Percentiles rank a stretch among this genome's conserved stretches.
Conservation (phyloP, 1,284 basidiomycete genomes). For the Paramarasmius palmivorus region DNA sequence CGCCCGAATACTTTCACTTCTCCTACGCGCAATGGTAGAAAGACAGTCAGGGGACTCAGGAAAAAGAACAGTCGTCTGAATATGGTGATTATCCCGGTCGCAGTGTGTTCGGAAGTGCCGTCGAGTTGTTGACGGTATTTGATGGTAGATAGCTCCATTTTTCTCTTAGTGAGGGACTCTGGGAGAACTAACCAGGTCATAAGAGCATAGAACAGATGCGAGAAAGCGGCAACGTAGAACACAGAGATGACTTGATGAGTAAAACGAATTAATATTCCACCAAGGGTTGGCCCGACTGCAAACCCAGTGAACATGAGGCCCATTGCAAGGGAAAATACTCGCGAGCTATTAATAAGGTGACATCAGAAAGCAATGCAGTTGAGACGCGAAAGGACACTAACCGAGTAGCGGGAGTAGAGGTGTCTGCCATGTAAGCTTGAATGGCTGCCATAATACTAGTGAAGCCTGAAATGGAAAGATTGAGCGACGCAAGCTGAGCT, state of each 20-base stretch:
- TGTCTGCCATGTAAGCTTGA: slow-evolving; percentile 68
- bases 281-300: slow-evolving; percentile 59
- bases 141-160: slow-evolving; percentile 35
- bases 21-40: slow-evolving; percentile 49
- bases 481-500: background rate
- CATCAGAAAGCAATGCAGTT: too few species aligned
- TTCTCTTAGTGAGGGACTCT: slow-evolving; percentile 63
- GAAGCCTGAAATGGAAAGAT: slow-evolving; percentile 40
- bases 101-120: slow-evolving; percentile 29
- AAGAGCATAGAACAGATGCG: slow-evolving; percentile 52
- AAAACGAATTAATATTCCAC: slow-evolving; percentile 60
- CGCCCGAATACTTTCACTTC: slow-evolving; percentile 38
- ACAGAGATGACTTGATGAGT: slow-evolving; percentile 62
- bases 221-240: slow-evolving; percentile 63
- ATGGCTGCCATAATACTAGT: slow-evolving; percentile 48
- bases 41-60: slow-evolving; percentile 65
- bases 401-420: slow-evolving; percentile 50
- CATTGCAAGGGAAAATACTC: slow-evolving; percentile 60
- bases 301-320: slow-evolving; percentile 41
- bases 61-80: slow-evolving; percentile 51
- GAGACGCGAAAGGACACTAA: slow-evolving; percentile 26
- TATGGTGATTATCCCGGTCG: slow-evolving; percentile 25
- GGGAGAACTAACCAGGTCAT: slow-evolving; percentile 66
- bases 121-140: slow-evolving; percentile 35
- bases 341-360: too few species aligned